phyloP scores from a whole-genome alignment of 1,284 basidiomycete species.

The Amylostereum chailletii region DNA sequence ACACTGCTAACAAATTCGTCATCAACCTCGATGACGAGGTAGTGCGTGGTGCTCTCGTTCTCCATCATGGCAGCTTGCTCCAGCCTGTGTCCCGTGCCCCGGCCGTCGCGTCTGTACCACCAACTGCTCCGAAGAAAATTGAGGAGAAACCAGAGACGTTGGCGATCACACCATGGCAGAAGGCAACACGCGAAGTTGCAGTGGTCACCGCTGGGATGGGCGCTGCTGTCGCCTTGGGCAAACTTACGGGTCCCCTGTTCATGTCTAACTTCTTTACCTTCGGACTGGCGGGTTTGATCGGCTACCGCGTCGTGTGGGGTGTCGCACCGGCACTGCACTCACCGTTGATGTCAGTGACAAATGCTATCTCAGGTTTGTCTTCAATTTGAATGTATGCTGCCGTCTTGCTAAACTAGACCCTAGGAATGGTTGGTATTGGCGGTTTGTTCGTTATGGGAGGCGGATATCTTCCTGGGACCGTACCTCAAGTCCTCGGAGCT shows the following conservation, averaged over 20 bases:
- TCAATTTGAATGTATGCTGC: background rate
- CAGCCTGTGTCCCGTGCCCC: slow-evolving; percentile 61
- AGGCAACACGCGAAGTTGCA: slow-evolving; percentile 64
- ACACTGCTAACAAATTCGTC: slow-evolving; percentile 39
- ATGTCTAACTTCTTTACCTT: slow-evolving; percentile 84
- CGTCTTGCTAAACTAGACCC: slow-evolving; percentile 6
- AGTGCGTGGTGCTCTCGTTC: slow-evolving; percentile 68
- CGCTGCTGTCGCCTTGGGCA: slow-evolving; percentile 62
- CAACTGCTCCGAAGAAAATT: slow-evolving; percentile 40
- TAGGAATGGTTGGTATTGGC: slow-evolving; percentile 72
- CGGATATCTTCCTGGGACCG: slow-evolving; percentile 71
- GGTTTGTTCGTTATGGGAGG: slow-evolving; percentile 86
- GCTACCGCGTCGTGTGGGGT: slow-evolving; percentile 83
- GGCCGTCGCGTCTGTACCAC: slow-evolving; percentile 33
- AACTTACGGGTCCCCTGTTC: slow-evolving; percentile 68
- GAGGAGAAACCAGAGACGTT: slow-evolving; percentile 41
- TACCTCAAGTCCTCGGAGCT: slow-evolving; percentile 72
- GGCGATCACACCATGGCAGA: slow-evolving; percentile 78
- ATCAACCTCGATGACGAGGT: slow-evolving; percentile 78
- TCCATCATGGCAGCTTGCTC: slow-evolving; percentile 60
- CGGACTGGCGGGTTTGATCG: slow-evolving; percentile 73
- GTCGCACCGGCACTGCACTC: slow-evolving; percentile 80
- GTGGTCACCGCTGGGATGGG: slow-evolving; percentile 70
- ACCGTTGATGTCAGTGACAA: slow-evolving; percentile 79
- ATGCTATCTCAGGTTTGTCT: slow-evolving; percentile 59